Base-by-base conservation (phyloP, 768 basidiomycete species). In the Nidula microcarpa region DNA sequence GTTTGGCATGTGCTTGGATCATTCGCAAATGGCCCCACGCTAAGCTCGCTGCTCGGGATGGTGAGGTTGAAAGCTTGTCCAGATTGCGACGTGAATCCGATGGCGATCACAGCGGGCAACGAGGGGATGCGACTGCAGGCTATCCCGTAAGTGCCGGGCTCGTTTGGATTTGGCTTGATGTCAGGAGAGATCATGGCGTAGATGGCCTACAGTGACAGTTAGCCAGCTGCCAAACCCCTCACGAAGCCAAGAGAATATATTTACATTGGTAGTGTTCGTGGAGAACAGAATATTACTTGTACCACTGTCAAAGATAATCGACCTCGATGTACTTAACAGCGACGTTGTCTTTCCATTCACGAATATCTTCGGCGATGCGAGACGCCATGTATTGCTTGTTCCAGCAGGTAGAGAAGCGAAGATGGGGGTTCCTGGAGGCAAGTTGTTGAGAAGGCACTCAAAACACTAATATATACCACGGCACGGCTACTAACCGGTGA, bases 161-260 rank as follows among this genome's bases (percentile, higher is more conserved):
- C 78, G n/a, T 68, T 73, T 6, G 68, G 55, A 60, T 77, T 78
- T 11, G 81, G 74, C 56, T 77, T 65, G 64, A 85, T 82, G 56
- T 79, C 66, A 33, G 79, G 74, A n/a, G 81, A 83, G 51, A 84
- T 82, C 56, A 79, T 70, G 30, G 80, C 74, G 59, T 83, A 80
- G 51, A 84, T 78, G 7, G 78, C 79, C 77, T 82, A 58, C 16
- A n/a, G 11, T 16, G n/a, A 46, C 44, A 36, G 7, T 7, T 10
- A 37, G 13, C 36, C 8, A 35, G n/a, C 8, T 13, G 9, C 11
- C 18, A 14, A 9, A 14, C 47, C 9, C 8, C 37, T 10, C 33
- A 49, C 36, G 50, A 54, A 33, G 35, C 50, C 43, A 41, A 44
- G 33, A 49, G 30, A 45, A 52, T 44, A 32, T n/a, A 60, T 56